phyloP scores from a whole-genome alignment of 495 filamentous ascomycete species.

The Paragyromitra xinjiangensis region DNA sequence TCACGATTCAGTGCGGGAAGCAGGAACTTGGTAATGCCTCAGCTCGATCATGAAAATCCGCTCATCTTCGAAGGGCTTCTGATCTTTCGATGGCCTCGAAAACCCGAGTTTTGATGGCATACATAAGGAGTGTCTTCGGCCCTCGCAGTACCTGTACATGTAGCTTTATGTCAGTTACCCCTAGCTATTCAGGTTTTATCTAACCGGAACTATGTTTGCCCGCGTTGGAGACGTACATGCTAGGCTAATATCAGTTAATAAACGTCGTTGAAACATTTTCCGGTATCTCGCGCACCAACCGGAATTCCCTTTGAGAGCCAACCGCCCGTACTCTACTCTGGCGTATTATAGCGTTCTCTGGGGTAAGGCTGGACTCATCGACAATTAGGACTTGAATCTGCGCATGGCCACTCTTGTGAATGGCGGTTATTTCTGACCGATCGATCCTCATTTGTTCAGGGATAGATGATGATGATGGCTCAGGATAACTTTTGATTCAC shows the following conservation, averaged over 20 bases:
- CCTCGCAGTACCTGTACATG: conserved; percentile 41
- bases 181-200: conserved; percentile 29
- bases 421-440: conserved; percentile 51
- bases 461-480: conserved; percentile 49
- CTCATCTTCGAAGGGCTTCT: conserved; percentile 48
- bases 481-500: conserved; percentile 44
- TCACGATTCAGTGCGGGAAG: conserved; percentile 35
- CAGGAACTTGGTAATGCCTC: conserved; percentile 51
- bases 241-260: conserved; percentile 50
- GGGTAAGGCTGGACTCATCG: conserved; percentile 53
- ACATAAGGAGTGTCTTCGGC: conserved; percentile 41
- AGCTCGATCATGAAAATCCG: conserved; percentile 49
- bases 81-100: conserved; percentile 51
- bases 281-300: conserved; percentile 46
- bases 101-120: conserved; percentile 50
- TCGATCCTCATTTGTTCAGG: conserved; percentile 49
- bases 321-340: conserved; percentile 18
- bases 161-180: conserved; percentile 44
- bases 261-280: conserved; percentile 46
- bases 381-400: conserved; percentile 51
- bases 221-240: conserved; percentile 39
- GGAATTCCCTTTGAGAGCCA: conserved; percentile 29
- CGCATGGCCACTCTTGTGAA: conserved; percentile 20
- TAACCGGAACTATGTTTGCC: conserved; percentile 53
- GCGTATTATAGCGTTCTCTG: conserved; percentile 36